Base-by-base conservation (phyloP, 108 stramenopile genomes). In the Pseudonitzschia multiseries region DNA sequence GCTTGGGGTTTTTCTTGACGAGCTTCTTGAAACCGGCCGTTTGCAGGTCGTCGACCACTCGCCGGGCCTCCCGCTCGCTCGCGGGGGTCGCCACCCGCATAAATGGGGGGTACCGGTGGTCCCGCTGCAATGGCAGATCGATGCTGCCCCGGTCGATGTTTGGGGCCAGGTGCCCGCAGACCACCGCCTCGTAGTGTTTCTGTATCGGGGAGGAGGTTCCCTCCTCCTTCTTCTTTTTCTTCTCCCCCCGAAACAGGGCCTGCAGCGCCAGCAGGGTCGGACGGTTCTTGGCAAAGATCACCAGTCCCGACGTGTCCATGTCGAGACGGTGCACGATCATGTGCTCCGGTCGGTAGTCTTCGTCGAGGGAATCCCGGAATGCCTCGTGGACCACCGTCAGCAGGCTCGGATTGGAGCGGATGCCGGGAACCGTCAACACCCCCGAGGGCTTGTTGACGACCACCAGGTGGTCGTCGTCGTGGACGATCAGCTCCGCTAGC, bases 251-350 rank as follows among this genome's bases (percentile, higher is more conserved):
- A 77, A 94, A 94, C 4, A 65, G 21, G 51, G 80, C 76, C 46
- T 94, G 93, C 27, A 94, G 61, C 21, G 59, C 70, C 33, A 72
- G 61, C 68, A 90, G 74, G 13, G 82, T 71, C 4, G 43, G 33
- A 36, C 59, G 32, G 0, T 78, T 82, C 57, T 82, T 76, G 44
- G 84, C 88, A 75, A 87, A 90, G 5, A 94, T 71, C 13, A 94
- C 85, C 21, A 94, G 56, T 17, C 93, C 93, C 33, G 81, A 82
- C 1, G 93, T 94, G 77, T 92, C 93, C 91, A 94, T 92, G 57
- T 90, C 93, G 43, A 94, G 78, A 57, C 93, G 84, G 77, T 94
- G 93, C 29, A 88, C 84, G 60, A 92, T 86, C 89, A 90, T 89
- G 28, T 67, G 43, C 42, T 72, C 63, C 20, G 46, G 77, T 78